Evolutionary conservation across 2,329 filamentous ascomycete species (phyloP).

Genomic region (Onygenales sp.): DNA sequence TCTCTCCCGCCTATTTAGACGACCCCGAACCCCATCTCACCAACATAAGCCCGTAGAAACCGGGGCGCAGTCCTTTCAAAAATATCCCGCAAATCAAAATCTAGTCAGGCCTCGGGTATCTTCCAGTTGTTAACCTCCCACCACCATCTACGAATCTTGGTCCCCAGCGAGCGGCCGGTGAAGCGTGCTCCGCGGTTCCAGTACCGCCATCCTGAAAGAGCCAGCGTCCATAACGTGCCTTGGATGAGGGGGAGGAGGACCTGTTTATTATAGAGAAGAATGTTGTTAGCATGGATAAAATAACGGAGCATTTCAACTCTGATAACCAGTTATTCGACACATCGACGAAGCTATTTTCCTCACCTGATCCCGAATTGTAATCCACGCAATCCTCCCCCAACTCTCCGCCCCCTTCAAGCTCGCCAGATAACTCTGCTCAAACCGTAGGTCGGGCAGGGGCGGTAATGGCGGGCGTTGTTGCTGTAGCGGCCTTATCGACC

Average conservation of each 20-base stretch:
- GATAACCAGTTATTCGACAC: background rate
- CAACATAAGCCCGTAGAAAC: too few species aligned
- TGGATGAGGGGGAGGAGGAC: conserved; percentile 79
- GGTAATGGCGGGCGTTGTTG: conserved; percentile 49
- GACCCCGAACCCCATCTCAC: too few species aligned
- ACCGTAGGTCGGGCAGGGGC: conserved; percentile 69
- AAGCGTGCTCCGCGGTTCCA: conserved; percentile 76
- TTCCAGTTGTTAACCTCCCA: conserved; percentile 89
- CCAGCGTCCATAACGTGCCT: conserved; percentile 79
- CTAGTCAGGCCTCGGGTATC: conserved; percentile 38
- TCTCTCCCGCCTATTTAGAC: too few species aligned
- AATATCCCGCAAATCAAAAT: too few species aligned
- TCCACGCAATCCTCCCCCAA: conserved; percentile 69
- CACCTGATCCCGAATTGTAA: conserved; percentile 85
- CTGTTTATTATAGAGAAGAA: conserved; percentile 34
- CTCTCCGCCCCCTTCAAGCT: conserved; percentile 73
- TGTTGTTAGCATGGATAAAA: background rate
- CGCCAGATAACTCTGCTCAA: conserved; percentile 95
- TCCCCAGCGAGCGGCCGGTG: conserved; percentile 66
- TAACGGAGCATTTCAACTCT: background rate
- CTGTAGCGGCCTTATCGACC: conserved; percentile 25
- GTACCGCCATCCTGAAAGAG: conserved; percentile 76
- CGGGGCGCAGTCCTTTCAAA: too few species aligned
- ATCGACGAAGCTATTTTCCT: background rate
- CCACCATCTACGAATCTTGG: conserved; percentile 81